A percentile compares a stretch with the other conserved stretches of the same genome.
These are phyloP conservation scores for Cryptococcus sp. DNA, from an alignment of 1,284 basidiomycete species.

Conservation along the genomic window DNA sequence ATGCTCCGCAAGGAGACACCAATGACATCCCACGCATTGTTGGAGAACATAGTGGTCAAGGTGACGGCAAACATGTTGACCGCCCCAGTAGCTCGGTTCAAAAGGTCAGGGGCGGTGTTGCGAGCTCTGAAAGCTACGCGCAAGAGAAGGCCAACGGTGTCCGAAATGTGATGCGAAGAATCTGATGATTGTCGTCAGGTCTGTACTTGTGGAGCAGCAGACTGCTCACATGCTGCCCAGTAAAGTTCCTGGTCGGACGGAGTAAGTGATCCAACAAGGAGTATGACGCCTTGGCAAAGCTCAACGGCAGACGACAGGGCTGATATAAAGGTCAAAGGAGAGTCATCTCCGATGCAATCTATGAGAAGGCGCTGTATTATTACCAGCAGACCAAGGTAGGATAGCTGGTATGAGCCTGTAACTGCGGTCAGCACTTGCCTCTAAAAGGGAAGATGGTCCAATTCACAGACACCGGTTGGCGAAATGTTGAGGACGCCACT, in stretches of 20 bases:
- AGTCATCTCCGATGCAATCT: neutral
- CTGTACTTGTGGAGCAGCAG: neutral
- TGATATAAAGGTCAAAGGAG: neutral
- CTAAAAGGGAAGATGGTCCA: neutral
- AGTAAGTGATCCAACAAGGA: neutral
- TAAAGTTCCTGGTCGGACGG: neutral
- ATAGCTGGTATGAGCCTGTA: neutral
- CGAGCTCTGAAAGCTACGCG: neutral
- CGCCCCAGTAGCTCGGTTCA: neutral
- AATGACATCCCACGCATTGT: neutral
- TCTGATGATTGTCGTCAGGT: neutral
- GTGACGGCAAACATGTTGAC: neutral
- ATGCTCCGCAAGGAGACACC: neutral
- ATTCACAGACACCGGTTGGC: neutral
- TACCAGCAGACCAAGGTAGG: neutral
- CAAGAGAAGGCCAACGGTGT: neutral
- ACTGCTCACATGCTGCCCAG: neutral
- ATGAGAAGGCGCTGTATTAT: neutral
- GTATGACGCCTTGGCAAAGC: neutral
- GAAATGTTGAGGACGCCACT: neutral
- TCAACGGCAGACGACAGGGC: neutral
- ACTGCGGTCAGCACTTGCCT: neutral
- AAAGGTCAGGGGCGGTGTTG: neutral
- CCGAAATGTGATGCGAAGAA: neutral
- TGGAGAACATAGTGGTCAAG: neutral